Percentiles rank a stretch among this genome's conserved stretches.
Conservation (phyloP, 495 filamentous ascomycete genomes). For the Neurospora africana region DNA sequence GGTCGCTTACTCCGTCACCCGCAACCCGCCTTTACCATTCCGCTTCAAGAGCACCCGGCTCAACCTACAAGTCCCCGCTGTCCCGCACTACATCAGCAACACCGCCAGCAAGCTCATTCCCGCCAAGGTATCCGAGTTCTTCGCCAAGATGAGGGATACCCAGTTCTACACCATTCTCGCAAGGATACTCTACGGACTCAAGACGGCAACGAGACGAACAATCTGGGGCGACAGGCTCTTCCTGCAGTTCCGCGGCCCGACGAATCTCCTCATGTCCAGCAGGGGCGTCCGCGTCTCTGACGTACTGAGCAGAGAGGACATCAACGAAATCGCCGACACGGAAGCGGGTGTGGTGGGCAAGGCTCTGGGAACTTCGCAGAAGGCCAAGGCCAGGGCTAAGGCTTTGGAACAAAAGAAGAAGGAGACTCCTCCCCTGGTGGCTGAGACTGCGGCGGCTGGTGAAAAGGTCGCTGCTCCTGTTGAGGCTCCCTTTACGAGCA, state of each 20-base stretch:
- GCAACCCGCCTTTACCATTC: constrained; percentile 66
- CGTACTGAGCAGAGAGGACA: constrained; percentile 58
- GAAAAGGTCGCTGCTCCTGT: background rate
- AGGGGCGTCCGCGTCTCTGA: constrained; percentile 67
- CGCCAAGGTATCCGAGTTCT: constrained; percentile 52
- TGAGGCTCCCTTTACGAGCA: background rate
- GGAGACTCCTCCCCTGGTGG: background rate
- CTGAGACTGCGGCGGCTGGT: background rate
- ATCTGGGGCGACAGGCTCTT: constrained; percentile 96
- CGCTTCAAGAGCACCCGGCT: constrained; percentile 69
- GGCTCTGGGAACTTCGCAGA: background rate
- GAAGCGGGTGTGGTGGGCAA: constrained; percentile 43
- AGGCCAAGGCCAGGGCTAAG: background rate
- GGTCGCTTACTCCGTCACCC: constrained; percentile 72
- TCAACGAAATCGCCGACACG: constrained; percentile 76
- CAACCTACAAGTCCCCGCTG: constrained; percentile 65
- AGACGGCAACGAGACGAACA: constrained; percentile 63
- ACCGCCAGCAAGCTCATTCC: constrained; percentile 22
- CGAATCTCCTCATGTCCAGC: constrained; percentile 75
- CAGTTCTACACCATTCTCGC: constrained; percentile 58
- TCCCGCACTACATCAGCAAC: constrained; percentile 41
- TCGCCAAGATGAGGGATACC: constrained; percentile 56
- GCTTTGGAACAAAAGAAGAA: background rate
- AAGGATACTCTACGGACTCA: constrained; percentile 48
- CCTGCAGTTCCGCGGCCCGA: constrained; percentile 76